Base-by-base conservation (phyloP, 2,329 filamentous ascomycete genomes). In the Aspergillus sp. region DNA sequence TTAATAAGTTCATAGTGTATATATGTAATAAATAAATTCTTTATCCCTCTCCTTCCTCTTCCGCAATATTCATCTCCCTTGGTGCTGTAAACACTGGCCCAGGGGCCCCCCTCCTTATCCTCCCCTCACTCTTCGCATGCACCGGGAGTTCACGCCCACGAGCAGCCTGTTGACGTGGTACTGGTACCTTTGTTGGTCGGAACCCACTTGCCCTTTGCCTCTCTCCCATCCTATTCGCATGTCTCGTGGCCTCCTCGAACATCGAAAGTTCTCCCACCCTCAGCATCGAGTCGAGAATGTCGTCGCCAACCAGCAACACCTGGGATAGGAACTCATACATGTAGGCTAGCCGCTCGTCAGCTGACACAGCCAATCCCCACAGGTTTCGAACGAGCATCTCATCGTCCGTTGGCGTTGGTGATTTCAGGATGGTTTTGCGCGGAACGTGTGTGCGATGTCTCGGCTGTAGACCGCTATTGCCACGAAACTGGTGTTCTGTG, bases 361-460 rank as follows among this genome's bases (percentile, higher is more conserved):
- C 30, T 12, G 49, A 30, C 13, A 39, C 11, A 3, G 57, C 22
- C 46, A 62, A 46, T 7, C 27, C n/a, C 40, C 58, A 60, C 2
- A 62, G 55, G n/a, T 64, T 65, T 2, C 30, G 42, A 20, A 47
- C 37, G 27, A 57, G 27, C 46, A 64, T 64, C 20, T 61, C 59
- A 7, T 60, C 42, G 33, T 65, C 64, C 2, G 34, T 27, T 2
- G 56, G 3, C 3, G 64, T 64, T 11, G 61, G 59, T 3, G 57
- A 57, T 34, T 61, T 65, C 12, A 62, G 47, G 40, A 61, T 62
- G 12, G 61, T 39, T 20, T 51, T 58, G 13, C 24, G 20, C 2
- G 47, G 37, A 8, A 30, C 8, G 49, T 30, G 39, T 11, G 49
- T 51, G 22, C 39, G 20, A 20, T 37, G 30, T 5, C 27, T 27